A percentile compares a stretch with the other conserved stretches of the same genome.
Conservation (phyloP, 768 basidiomycete genomes). For the Termitomyces sp. region DNA sequence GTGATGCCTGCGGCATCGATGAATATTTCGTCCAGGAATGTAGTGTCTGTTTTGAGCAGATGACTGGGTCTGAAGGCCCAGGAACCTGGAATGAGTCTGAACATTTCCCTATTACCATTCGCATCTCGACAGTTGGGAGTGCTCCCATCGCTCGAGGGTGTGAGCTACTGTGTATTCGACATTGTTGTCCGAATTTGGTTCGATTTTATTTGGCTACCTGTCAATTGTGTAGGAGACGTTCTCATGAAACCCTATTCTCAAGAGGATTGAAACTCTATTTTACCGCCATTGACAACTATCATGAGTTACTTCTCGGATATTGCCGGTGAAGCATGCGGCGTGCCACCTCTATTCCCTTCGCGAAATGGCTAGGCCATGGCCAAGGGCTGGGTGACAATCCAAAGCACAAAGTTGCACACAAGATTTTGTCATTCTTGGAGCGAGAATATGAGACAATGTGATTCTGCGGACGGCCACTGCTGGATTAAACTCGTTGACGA, state of each 20-base stretch:
- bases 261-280: neutral
- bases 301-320: conserved; percentile 21
- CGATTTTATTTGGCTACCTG: conserved; percentile 27
- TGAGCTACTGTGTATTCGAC: conserved; percentile 9
- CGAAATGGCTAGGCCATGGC: conserved; percentile 23
- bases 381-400: conserved; percentile 21
- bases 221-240: conserved; percentile 23
- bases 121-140: conserved; percentile 21
- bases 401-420: conserved; percentile 20
- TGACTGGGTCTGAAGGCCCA: conserved; percentile 29
- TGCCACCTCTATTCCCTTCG: conserved; percentile 20
- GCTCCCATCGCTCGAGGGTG: conserved; percentile 24
- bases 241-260: conserved; percentile 27
- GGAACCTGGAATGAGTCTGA: conserved; percentile 33
- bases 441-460: conserved; percentile 26
- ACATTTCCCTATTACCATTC: conserved; percentile 29
- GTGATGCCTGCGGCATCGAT: conserved; percentile 8
- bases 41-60: conserved; percentile 28
- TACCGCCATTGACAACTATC: conserved; percentile 26
- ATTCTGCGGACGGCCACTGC: conserved; percentile 23
- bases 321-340: conserved; percentile 10
- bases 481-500: conserved; percentile 20
- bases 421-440: conserved; percentile 25
- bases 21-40: conserved; percentile 17
- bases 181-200: neutral